A percentile compares a stretch with the other conserved stretches of the same genome.
These are phyloP conservation scores for Starmerella tilneyi DNA, from an alignment of 805 yeast species.

Conservation along the genomic window DNA sequence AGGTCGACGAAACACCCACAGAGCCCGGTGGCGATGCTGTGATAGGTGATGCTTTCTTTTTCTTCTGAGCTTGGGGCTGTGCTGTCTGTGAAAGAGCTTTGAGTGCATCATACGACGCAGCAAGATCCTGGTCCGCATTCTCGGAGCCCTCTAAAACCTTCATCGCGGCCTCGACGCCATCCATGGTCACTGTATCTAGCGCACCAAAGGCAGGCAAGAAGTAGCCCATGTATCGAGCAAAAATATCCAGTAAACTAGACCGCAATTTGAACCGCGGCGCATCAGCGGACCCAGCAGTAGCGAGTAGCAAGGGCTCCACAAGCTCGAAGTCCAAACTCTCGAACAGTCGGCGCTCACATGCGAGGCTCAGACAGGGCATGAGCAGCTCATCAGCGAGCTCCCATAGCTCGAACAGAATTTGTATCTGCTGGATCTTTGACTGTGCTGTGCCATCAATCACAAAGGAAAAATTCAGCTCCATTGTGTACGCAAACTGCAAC, in stretches of 20 bases:
- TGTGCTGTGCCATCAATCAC: not conserved
- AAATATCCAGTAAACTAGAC: slow-evolving; percentile 2
- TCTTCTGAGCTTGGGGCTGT: not conserved
- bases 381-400: slow-evolving; percentile 22
- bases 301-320: slow-evolving; percentile 13
- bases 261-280: slow-evolving; percentile 9
- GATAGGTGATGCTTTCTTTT: not conserved
- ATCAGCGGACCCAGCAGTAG: not conserved
- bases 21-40: not conserved
- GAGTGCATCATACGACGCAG: not conserved
- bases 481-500: slow-evolving; percentile 18
- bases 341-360: slow-evolving; percentile 19
- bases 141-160: not conserved
- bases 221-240: slow-evolving; percentile 13
- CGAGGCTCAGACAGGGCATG: slow-evolving; percentile 13
- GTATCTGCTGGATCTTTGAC: not conserved
- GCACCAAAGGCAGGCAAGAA: slow-evolving; percentile 5
- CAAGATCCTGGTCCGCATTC: not conserved
- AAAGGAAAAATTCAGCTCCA: not conserved
- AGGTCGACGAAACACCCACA: not conserved
- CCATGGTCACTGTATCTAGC: slow-evolving; percentile 2
- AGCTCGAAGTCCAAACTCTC: slow-evolving; percentile 19
- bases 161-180: not conserved
- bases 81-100: not conserved
- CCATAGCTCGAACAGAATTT: slow-evolving; percentile 22